Evolutionary conservation across 176 grass and related monocot species (phyloP).

Genomic region (Avena sativa): DNA sequence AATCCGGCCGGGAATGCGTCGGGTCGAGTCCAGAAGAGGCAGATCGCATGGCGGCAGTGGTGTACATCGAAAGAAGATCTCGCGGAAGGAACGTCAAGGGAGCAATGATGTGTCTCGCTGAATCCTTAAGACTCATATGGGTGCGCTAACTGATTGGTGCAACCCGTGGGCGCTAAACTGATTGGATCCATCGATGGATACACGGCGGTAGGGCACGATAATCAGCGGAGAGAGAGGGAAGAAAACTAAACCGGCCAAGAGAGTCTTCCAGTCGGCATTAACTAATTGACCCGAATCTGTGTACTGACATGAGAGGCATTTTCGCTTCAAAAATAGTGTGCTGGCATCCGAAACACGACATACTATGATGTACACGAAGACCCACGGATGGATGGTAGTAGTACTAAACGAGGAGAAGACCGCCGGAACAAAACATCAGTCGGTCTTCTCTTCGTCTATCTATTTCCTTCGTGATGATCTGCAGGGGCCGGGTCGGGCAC

Average conservation of each 20-base stretch:
- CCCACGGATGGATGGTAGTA: not conserved
- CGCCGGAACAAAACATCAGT: not conserved
- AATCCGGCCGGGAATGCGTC: not conserved
- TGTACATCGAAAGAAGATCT: not conserved
- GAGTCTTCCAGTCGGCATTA: not conserved
- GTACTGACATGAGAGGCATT: too few relatives aligned
- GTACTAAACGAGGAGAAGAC: too few relatives aligned
- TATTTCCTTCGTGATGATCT: not conserved
- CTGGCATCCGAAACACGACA: not conserved
- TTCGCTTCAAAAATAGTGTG: not conserved
- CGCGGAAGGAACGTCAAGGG: not conserved
- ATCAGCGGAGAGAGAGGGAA: not conserved
- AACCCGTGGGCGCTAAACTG: not conserved
- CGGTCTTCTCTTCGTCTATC: not conserved
- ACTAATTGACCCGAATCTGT: not conserved
- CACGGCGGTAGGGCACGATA: not conserved
- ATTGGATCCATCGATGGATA: not conserved
- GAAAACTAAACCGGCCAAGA: too few relatives aligned
- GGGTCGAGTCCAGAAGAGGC: not conserved
- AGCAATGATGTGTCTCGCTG: not conserved
- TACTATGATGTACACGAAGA: not conserved
- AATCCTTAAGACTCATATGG: not conserved
- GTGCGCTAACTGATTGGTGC: slow-evolving; percentile 23
- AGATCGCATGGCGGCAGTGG: not conserved
- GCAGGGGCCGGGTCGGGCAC: not conserved